These are phyloP conservation scores for Hawksworthiomyces lignivorus DNA, from an alignment of 2,329 filamentous ascomycete genomes.

Conservation along the genomic window DNA sequence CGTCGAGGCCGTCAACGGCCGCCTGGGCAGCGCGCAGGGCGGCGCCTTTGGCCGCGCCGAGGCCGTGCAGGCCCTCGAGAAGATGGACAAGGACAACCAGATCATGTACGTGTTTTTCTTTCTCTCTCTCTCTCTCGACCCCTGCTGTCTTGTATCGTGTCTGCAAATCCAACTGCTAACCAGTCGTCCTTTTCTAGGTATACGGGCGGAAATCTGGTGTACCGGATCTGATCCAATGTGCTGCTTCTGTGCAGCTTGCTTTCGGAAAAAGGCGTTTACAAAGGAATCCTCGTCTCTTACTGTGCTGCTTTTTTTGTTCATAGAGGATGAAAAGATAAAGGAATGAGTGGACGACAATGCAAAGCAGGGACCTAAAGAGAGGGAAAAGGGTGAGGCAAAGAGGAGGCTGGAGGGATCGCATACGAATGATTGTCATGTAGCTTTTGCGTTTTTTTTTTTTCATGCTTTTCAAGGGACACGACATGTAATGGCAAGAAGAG, in stretches of 20 bases:
- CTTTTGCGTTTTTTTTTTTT: neutral
- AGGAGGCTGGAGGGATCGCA: too few species aligned
- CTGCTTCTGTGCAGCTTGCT: too few species aligned
- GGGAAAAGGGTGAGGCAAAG: too few species aligned
- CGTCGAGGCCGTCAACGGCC: constrained; percentile 70
- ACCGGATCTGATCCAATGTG: constrained; percentile 48
- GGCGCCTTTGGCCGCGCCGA: constrained; percentile 63
- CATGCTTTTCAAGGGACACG: too few species aligned
- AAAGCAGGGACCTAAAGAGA: too few species aligned
- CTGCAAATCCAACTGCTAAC: too few species aligned
- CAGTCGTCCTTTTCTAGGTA: constrained; percentile 39
- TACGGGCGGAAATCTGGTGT: constrained; percentile 57
- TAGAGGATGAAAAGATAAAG: too few species aligned
- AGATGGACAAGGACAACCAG: constrained; percentile 76
- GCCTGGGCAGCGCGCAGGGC: constrained; percentile 45
- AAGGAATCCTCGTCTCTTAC: too few species aligned
- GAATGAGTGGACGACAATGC: too few species aligned
- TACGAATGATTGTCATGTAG: neutral
- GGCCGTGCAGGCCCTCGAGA: constrained; percentile 67
- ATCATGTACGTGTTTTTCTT: constrained; percentile 68
- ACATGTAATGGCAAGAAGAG: too few species aligned
- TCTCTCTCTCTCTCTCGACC: neutral
- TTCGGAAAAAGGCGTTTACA: too few species aligned
- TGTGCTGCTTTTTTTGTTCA: too few species aligned
- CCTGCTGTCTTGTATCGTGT: neutral